Percentiles rank a stretch among this genome's conserved stretches.
Evolutionary conservation across 2,329 filamentous ascomycete species (phyloP).

Genomic region (Talaromyces sp.): DNA sequence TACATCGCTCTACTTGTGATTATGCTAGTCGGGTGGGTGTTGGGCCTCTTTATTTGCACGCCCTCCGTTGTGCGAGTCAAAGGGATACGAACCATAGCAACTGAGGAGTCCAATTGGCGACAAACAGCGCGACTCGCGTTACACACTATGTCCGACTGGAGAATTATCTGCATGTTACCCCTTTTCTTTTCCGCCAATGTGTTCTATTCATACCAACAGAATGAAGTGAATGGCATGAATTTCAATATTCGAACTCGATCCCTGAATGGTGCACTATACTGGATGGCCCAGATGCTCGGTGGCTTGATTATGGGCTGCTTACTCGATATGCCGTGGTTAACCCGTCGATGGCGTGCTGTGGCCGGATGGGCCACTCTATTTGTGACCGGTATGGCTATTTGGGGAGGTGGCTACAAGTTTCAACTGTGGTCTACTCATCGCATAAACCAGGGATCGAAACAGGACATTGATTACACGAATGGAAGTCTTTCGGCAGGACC

Average conservation of each 20-base stretch:
- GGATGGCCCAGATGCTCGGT: constrained; percentile 52
- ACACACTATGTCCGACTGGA: constrained; percentile 41
- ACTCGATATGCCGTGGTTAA: constrained; percentile 42
- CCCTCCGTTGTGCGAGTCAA: constrained; percentile 43
- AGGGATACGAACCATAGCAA: constrained; percentile 36
- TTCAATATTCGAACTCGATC: constrained; percentile 54
- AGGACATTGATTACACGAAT: constrained; percentile 48
- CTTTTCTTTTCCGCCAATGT: constrained; percentile 54
- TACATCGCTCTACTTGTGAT: constrained; percentile 50
- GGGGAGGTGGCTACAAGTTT: constrained; percentile 63
- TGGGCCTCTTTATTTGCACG: constrained; percentile 49
- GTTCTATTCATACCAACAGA: constrained; percentile 54
- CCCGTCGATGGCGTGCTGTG: constrained; percentile 46
- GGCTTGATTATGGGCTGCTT: constrained; percentile 40
- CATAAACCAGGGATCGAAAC: constrained; percentile 37
- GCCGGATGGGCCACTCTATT: constrained; percentile 49
- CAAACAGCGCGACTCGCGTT: constrained; percentile 32
- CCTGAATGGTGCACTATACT: constrained; percentile 51
- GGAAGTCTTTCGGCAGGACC: constrained; percentile 55
- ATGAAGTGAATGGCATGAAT: constrained; percentile 49
- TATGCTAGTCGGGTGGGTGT: constrained; percentile 49
- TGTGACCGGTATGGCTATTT: constrained; percentile 51
- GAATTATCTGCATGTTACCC: constrained; percentile 49
- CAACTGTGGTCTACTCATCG: constrained; percentile 54
- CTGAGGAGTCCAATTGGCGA: constrained; percentile 41